A percentile compares a stretch with the other conserved stretches of the same genome.
These are phyloP conservation scores for Acidomyces sp. DNA, from an alignment of 495 filamentous ascomycete species.

Conservation along the genomic window DNA sequence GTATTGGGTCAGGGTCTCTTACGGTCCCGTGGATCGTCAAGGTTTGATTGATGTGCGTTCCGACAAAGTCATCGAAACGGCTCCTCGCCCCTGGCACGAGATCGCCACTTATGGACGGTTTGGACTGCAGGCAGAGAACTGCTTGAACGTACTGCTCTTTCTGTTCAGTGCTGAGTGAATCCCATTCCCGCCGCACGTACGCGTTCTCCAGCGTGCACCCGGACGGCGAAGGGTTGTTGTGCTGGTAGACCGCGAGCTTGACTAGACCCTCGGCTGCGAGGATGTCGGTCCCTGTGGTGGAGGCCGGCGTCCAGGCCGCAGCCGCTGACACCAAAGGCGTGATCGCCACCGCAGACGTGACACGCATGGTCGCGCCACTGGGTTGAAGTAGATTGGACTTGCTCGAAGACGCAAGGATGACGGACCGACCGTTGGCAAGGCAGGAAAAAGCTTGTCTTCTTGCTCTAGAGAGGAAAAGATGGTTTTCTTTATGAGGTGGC, in stretches of 20 bases:
- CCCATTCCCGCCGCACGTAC: conserved; percentile 31
- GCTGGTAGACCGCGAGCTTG: conserved; percentile 20
- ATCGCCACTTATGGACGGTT: conserved; percentile 36
- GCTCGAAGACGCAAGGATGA: no score
- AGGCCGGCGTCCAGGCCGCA: conserved; percentile 12
- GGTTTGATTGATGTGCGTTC: conserved; percentile 53
- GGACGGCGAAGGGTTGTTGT: conserved; percentile 17
- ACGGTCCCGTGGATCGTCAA: conserved; percentile 46
- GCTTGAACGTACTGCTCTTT: conserved; percentile 48
- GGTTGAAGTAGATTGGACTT: no score
- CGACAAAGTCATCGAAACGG: conserved; percentile 60
- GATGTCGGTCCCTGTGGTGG: conserved; percentile 12
- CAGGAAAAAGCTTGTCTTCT: no score
- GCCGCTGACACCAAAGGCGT: conserved; percentile 4
- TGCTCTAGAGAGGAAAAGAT: no score
- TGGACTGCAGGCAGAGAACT: conserved; percentile 46
- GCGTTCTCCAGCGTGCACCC: conserved; percentile 18
- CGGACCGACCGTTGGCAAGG: no score
- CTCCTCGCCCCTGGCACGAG: conserved; percentile 38
- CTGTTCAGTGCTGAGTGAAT: conserved; percentile 33
- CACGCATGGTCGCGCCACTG: conserved; percentile 3
- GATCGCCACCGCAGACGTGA: conserved; percentile 4
- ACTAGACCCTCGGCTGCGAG: conserved; percentile 19
- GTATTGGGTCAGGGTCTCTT: conserved; percentile 7
- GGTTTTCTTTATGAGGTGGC: no score